Evolutionary conservation across 2,329 filamentous ascomycete genomes (phyloP), one percentile per base, ranked within the genome.

Genomic region (Neurospora sp.): DNA sequence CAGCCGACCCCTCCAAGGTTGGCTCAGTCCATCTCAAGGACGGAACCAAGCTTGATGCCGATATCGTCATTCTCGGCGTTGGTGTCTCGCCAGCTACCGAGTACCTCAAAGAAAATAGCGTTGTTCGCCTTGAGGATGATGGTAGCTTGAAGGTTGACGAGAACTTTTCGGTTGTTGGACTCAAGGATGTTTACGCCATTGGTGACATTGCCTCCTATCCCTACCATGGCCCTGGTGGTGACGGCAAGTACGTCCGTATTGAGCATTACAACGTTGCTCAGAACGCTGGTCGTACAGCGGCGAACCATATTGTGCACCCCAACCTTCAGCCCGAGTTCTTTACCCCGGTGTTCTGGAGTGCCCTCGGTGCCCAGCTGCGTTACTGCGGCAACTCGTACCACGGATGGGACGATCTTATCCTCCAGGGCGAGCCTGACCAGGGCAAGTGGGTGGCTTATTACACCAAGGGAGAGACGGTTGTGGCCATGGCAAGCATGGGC

Each of bases 261-360:
- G 96, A 99, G 84, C 96, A 99, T 79, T 99, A 96, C 96, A 95
- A 97, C 80, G 96, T 99, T 2, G 96, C 96, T 4, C 96, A 98
- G 78, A 97, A 98, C 77, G 85, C 92, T 1, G 96, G 96, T 2
- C 91, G 95, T 62, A 86, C 87, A 33, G 95, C 91, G 1, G 96
- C 93, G 1, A 84, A 85, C 68, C 88, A 92, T 75, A 97, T 99
- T 77, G 86, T 89, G 74, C 84, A 91, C 75, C 86, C 90, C 0
- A 80, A 85, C 8, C 79, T 85, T 66, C 84, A 85, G 72, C 84
- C 89, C 0, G 89, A 91, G 75, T 84, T 87, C 2, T 97, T 97
- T 80, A 95, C 96, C 70, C 96, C 96, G 0, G 87, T 99, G 67
- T 99, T 99, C 84, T 99, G 96, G 96, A 97, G 93, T 1, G 96